Base-by-base conservation (phyloP, 805 yeast genomes). In the Saccharomycopsis vini region DNA sequence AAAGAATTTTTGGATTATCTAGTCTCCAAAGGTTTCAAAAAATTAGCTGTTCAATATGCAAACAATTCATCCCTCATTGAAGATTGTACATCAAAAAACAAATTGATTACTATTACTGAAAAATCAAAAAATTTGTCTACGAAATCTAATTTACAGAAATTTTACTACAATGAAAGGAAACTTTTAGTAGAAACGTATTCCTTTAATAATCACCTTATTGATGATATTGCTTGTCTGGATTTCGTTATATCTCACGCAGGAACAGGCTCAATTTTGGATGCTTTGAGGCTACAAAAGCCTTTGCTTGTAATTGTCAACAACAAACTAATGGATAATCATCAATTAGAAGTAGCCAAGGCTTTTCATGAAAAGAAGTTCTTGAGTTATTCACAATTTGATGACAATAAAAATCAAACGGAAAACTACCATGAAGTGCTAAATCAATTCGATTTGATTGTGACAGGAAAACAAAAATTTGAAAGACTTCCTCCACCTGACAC, bases 241-340 rank as follows among this genome's bases (percentile, higher is more conserved):
- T 52, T 86, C 35, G 84, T 90, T 9, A 71, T 92, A 10, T 79
- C 95, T 0, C 97, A 92, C 58, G 97, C 95, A 13, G 82, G 83
- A 1, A 86, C 97, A 0, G 98, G 98, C 2, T 85, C 96, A 0
- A 83, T 90, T 5, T 60, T 92, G 22, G 98, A 90, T 55, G 71
- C 84, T 0, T 60, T 87, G 30, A 67, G 92, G 19, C 45, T 61
- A 13, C 43, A 61, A 1, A 79, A 75, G 55, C 75, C 72, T 20
- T 62, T 87, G 44, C 63, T 89, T 1, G 88, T 83, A 5, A 81
- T 87, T 23, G 73, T 79, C 6, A 90, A 90, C 58, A 70, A 72
- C 9, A 52, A 59, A 4, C 69, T 92, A n/a, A 83, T 86, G 85
- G 85, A 85, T 57, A 85, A 88, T 57, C 97, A 89, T 58, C 96